Evolutionary conservation across 805 yeast genomes (phyloP).

Genomic region (Grigorovia humatica): DNA sequence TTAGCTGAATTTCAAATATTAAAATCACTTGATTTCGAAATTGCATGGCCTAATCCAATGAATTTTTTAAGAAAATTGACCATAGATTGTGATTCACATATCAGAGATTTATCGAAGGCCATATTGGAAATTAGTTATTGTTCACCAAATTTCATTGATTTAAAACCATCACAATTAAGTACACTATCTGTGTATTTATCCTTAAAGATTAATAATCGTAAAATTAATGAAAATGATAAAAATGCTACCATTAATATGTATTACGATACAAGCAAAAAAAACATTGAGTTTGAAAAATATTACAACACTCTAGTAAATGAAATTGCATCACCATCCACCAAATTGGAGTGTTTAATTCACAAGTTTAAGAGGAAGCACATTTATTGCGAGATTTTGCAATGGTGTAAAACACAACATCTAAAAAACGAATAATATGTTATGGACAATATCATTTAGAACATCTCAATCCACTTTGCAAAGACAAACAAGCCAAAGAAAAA

Average conservation of each 20-base stretch:
- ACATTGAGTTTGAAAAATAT: constrained; percentile 11
- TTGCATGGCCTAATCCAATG: constrained; percentile 83
- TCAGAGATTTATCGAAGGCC: constrained; percentile 77
- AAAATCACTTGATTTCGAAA: constrained; percentile 58
- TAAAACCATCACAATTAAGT: constrained; percentile 64
- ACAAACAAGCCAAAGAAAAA: too few species aligned
- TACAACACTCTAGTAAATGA: constrained; percentile 20
- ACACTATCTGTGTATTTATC: constrained; percentile 82
- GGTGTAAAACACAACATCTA: constrained; percentile 9
- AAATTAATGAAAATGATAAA: constrained; percentile 19
- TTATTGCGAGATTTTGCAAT: constrained; percentile 9
- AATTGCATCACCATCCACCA: constrained; percentile 22
- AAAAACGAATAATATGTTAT: background rate
- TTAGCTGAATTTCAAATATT: constrained; percentile 74
- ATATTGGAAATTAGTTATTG: constrained; percentile 66
- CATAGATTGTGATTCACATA: constrained; percentile 75
- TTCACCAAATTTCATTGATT: constrained; percentile 64
- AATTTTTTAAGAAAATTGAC: constrained; percentile 79
- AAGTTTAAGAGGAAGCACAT: constrained; percentile 18
- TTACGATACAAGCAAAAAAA: constrained; percentile 13
- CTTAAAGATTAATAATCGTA: constrained; percentile 38
- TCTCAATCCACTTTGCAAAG: too few species aligned
- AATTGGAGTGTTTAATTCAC: constrained; percentile 17
- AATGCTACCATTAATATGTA: constrained; percentile 16
- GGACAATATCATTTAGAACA: too few species aligned